Conservation (phyloP, 352 stramenopile species). For the Phytophthora hybrid region DNA sequence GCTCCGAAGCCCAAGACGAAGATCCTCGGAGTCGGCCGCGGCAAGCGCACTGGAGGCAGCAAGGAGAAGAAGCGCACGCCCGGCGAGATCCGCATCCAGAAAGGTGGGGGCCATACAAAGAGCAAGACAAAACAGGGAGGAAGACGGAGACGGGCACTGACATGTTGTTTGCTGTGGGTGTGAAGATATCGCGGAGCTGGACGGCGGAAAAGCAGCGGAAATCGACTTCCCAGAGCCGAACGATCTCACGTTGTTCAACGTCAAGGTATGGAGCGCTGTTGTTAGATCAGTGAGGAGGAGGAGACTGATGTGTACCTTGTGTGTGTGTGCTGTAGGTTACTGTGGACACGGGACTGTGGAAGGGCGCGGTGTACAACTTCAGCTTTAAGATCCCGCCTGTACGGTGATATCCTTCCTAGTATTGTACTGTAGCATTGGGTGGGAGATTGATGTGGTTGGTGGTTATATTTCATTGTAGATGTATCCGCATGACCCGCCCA, state of each 20-base stretch:
- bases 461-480: constrained; percentile 53
- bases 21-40: constrained; percentile 85
- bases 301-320: neutral
- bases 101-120: constrained; percentile 74
- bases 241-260: constrained; percentile 94
- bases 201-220: constrained; percentile 96
- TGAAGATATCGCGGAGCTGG: constrained; percentile 97
- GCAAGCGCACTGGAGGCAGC: constrained; percentile 66
- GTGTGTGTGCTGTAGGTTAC: constrained; percentile 65
- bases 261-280: constrained; percentile 55
- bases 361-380: constrained; percentile 97
- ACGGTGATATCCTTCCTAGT: constrained; percentile 12
- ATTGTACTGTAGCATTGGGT: neutral
- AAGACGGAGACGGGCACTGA: neutral
- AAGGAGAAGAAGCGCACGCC: constrained; percentile 95
- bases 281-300: neutral
- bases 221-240: constrained; percentile 98
- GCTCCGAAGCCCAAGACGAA: constrained; percentile 78
- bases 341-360: constrained; percentile 97
- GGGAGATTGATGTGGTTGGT: constrained; percentile 9
- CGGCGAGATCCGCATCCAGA: constrained; percentile 98
- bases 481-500: constrained; percentile 97
- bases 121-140: neutral
- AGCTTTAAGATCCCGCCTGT: constrained; percentile 97
- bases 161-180: neutral